Percentiles rank a stretch among this genome's conserved stretches.
Conservation (phyloP, 306 rosid species). For the Mimosa bimucronata region DNA sequence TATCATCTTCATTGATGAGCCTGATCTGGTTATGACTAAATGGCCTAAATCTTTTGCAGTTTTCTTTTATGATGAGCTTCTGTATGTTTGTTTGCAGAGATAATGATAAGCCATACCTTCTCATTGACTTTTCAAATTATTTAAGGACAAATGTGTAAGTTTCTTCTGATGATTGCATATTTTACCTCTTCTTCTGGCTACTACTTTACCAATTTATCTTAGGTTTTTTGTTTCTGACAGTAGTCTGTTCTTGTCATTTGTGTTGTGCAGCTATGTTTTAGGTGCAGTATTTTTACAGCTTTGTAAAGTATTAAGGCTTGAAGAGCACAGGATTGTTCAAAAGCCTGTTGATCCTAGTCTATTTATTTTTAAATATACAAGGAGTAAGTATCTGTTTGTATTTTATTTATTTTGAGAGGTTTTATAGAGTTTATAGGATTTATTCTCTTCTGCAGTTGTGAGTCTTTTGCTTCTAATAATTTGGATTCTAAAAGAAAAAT, state of each 20-base stretch:
- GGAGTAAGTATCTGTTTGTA: slow-evolving; percentile 51
- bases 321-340: slow-evolving; percentile 67
- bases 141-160: slow-evolving; percentile 65
- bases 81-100: slow-evolving; percentile 50
- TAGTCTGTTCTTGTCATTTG: slow-evolving; percentile 32
- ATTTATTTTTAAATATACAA: slow-evolving; percentile 65
- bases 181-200: not conserved
- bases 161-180: slow-evolving; percentile 24
- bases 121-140: slow-evolving; percentile 79
- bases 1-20: slow-evolving; percentile 10
- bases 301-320: slow-evolving; percentile 68
- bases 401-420: slow-evolving; percentile 20
- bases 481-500: not conserved
- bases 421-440: not conserved
- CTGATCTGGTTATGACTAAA: slow-evolving; percentile 21
- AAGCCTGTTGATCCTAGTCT: slow-evolving; percentile 87
- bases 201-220: slow-evolving; percentile 20
- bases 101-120: slow-evolving; percentile 72
- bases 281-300: slow-evolving; percentile 88
- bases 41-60: slow-evolving; percentile 14
- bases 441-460: not conserved
- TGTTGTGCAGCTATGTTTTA: slow-evolving; percentile 66
- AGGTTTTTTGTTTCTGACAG: slow-evolving; percentile 26
- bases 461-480: not conserved
- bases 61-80: slow-evolving; percentile 27